Evolutionary conservation across 139 green algal genomes (phyloP).

Genomic region (Deuterostichococcus epilithicus): DNA sequence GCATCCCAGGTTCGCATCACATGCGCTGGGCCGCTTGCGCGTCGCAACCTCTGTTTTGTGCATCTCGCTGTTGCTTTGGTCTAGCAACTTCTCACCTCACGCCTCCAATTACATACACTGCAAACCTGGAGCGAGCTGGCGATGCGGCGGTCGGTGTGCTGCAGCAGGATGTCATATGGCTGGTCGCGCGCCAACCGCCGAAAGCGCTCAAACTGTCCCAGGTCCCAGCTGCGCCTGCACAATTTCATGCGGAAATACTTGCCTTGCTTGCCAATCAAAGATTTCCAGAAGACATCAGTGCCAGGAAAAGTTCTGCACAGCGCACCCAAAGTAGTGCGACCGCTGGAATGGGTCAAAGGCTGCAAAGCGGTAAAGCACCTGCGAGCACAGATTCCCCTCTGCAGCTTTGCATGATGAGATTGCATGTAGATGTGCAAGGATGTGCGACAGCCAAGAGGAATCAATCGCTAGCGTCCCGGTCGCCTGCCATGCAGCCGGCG

Average conservation of each 20-base stretch:
- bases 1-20: constrained; percentile 10
- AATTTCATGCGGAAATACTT: not conserved
- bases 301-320: not conserved
- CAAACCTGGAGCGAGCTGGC: constrained; percentile 46
- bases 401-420: not conserved
- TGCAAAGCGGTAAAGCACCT: constrained; percentile 61
- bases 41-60: no score
- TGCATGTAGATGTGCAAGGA: not conserved
- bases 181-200: constrained; percentile 57
- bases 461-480: no score
- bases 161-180: constrained; percentile 44
- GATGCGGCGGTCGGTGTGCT: constrained; percentile 31
- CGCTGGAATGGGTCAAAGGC: constrained; percentile 64
- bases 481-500: not conserved
- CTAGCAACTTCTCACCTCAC: no score
- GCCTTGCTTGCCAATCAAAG: no score
- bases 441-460: no score
- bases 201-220: constrained; percentile 78
- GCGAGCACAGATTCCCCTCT: no score
- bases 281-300: no score
- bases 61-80: no score
- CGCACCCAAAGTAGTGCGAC: constrained; percentile 59
- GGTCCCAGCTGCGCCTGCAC: constrained; percentile 47
- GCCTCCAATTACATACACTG: not conserved
- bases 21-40: not conserved